Percentiles rank a stretch among this genome's conserved stretches.
Evolutionary conservation across 2,329 filamentous ascomycete species (phyloP).

Genomic region (Dactylella cylindrospora): DNA sequence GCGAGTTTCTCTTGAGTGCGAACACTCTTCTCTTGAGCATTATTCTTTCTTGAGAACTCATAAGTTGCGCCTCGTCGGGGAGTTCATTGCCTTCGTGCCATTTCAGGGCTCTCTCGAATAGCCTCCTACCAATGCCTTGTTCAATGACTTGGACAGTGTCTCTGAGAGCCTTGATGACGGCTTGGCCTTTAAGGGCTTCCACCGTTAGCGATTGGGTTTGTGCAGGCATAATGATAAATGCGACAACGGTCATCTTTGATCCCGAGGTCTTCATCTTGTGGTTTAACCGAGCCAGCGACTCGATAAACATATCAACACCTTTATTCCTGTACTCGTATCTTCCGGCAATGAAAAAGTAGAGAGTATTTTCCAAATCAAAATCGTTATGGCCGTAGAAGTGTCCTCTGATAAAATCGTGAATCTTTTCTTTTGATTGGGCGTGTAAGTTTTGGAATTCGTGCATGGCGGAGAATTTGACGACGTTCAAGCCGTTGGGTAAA

Average conservation of each 20-base stretch:
- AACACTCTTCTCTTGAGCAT: slow-evolving; percentile 87
- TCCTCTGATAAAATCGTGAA: slow-evolving; percentile 94
- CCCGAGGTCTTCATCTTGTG: slow-evolving; percentile 82
- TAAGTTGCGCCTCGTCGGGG: slow-evolving; percentile 94
- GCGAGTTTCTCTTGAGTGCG: slow-evolving; percentile 87
- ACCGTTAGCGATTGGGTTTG: slow-evolving; percentile 94
- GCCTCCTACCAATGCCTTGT: slow-evolving; percentile 83
- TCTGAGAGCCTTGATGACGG: slow-evolving; percentile 91
- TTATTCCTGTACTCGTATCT: slow-evolving; percentile 98
- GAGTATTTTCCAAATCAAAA: slow-evolving; percentile 92
- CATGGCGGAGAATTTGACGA: slow-evolving; percentile 96
- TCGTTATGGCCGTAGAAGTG: slow-evolving; percentile 99
- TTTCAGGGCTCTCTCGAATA: slow-evolving; percentile 89
- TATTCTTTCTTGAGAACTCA: slow-evolving; percentile 88
- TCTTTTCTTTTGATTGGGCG: slow-evolving; percentile 94
- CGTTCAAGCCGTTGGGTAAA: slow-evolving; percentile 92
- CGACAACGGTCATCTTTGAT: slow-evolving; percentile 90
- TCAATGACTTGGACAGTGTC: slow-evolving; percentile 94
- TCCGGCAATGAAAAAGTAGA: slow-evolving; percentile 96
- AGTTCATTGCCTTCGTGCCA: slow-evolving; percentile 94
- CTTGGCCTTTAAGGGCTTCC: slow-evolving; percentile 92
- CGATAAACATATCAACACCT: slow-evolving; percentile 99
- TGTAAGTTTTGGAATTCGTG: slow-evolving; percentile 99
- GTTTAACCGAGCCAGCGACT: slow-evolving; percentile 90
- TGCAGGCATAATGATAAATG: slow-evolving; percentile 98